A percentile compares a stretch with the other conserved stretches of the same genome.
Evolutionary conservation across 2,329 filamentous ascomycete genomes (phyloP).

Genomic region (Trichoderma sp.): DNA sequence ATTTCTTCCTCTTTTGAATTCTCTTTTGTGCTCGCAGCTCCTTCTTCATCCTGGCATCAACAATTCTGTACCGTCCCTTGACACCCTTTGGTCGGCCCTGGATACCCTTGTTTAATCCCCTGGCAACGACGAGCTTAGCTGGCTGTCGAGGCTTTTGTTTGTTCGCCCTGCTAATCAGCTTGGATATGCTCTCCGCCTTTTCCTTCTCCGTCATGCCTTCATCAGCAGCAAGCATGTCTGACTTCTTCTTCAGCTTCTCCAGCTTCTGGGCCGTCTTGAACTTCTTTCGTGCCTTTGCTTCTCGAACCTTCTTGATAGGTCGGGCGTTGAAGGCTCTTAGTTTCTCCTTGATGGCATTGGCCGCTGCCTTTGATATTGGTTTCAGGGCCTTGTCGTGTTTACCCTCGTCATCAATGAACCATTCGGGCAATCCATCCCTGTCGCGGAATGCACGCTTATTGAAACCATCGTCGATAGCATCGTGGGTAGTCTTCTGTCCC

Average conservation of each 20-base stretch:
- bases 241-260: conserved; percentile 97
- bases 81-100: conserved; percentile 84
- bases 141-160: conserved; percentile 84
- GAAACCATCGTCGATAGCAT: conserved; percentile 87
- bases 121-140: conserved; percentile 85
- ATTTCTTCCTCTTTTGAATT: conserved; percentile 65
- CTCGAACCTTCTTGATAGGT: conserved; percentile 98
- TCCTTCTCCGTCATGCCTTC: conserved; percentile 95
- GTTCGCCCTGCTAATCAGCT: conserved; percentile 74
- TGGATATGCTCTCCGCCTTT: conserved; percentile 81
- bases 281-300: conserved; percentile 96
- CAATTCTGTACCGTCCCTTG: conserved; percentile 96
- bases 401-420: conserved; percentile 93
- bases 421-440: conserved; percentile 86
- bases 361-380: conserved; percentile 88
- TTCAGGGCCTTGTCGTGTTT: conserved; percentile 80
- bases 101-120: conserved; percentile 78
- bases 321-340: conserved; percentile 86
- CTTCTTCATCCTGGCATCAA: conserved; percentile 94
- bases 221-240: conserved; percentile 81
- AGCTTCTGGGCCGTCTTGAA: conserved; percentile 86
- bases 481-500: conserved; percentile 73
- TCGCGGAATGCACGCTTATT: conserved; percentile 92
- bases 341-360: conserved; percentile 92
- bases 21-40: conserved; percentile 87